Percentiles rank a stretch among this genome's conserved stretches.
Conservation (phyloP, 371 early-diverging fungal species). For the Mucor circinelloides region DNA sequence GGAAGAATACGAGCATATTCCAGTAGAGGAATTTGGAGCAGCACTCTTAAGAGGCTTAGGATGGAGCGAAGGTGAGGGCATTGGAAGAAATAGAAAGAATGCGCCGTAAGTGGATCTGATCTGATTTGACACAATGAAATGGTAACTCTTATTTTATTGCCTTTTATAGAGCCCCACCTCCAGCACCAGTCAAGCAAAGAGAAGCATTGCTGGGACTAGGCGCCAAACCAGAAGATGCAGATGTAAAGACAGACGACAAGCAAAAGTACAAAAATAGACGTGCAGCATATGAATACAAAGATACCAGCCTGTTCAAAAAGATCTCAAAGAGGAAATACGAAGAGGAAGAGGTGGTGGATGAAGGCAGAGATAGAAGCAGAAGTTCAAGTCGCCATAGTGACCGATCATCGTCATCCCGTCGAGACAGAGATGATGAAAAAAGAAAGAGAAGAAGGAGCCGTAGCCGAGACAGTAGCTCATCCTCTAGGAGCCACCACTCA, state of each 20-base stretch:
- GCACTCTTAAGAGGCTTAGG: constrained; percentile 93
- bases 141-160: not conserved
- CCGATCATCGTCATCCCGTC: not conserved
- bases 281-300: constrained; percentile 43
- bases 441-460: constrained; percentile 8
- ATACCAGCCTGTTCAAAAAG: constrained; percentile 48
- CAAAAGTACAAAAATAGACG: constrained; percentile 26
- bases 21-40: constrained; percentile 89
- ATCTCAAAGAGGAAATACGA: constrained; percentile 38
- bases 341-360: constrained; percentile 16
- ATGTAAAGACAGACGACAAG: constrained; percentile 8
- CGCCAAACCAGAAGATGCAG: constrained; percentile 62
- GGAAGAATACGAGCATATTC: constrained; percentile 83
- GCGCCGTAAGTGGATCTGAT: constrained; percentile 30
- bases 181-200: constrained; percentile 54
- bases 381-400: not conserved
- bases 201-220: constrained; percentile 78
- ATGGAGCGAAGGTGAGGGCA: constrained; percentile 79
- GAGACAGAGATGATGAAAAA: not conserved
- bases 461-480: constrained; percentile 14
- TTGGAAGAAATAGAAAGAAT: constrained; percentile 56
- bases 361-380: not conserved
- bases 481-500: not conserved
- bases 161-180: constrained; percentile 38
- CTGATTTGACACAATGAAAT: not conserved